A percentile compares a stretch with the other conserved stretches of the same genome.
Conservation (phyloP, 2,329 filamentous ascomycete genomes). For the Escovopsis sp. region DNA sequence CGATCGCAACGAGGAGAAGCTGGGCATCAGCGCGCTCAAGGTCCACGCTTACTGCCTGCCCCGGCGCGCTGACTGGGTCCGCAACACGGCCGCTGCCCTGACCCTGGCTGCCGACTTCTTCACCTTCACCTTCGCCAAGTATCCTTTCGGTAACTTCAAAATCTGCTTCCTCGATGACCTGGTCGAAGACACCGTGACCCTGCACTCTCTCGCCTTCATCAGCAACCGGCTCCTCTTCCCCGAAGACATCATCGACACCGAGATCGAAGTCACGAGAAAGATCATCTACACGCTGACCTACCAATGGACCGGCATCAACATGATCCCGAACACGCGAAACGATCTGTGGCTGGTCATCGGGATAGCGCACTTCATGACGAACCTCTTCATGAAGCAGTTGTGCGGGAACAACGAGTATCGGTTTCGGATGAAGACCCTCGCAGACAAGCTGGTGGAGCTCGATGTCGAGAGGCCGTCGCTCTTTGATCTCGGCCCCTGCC, state of each 20-base stretch:
- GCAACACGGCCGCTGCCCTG: conserved; percentile 74
- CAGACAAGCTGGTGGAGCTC: conserved; percentile 66
- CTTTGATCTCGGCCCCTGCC: conserved; percentile 59
- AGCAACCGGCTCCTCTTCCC: conserved; percentile 77
- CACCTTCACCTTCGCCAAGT: conserved; percentile 74
- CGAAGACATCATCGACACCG: conserved; percentile 69
- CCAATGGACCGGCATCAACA: conserved; percentile 90
- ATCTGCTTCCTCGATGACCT: conserved; percentile 90
- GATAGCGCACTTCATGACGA: conserved; percentile 87
- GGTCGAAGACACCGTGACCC: conserved; percentile 55
- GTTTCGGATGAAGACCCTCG: conserved; percentile 73
- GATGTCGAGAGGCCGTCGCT: conserved; percentile 75
- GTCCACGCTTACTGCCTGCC: conserved; percentile 88
- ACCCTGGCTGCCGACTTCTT: conserved; percentile 84
- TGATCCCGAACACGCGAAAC: conserved; percentile 64
- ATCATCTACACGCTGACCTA: conserved; percentile 74
- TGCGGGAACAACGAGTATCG: conserved; percentile 92
- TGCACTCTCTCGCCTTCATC: conserved; percentile 75
- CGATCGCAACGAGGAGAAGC: conserved; percentile 79
- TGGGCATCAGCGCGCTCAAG: conserved; percentile 76
- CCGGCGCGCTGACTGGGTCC: conserved; percentile 63
- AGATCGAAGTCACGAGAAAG: conserved; percentile 66
- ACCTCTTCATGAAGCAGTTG: conserved; percentile 77
- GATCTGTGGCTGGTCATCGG: conserved; percentile 87
- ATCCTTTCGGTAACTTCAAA: conserved; percentile 86